Evolutionary conservation across 306 rosid genomes (phyloP).

Genomic region (Begonia peltatifolia): DNA sequence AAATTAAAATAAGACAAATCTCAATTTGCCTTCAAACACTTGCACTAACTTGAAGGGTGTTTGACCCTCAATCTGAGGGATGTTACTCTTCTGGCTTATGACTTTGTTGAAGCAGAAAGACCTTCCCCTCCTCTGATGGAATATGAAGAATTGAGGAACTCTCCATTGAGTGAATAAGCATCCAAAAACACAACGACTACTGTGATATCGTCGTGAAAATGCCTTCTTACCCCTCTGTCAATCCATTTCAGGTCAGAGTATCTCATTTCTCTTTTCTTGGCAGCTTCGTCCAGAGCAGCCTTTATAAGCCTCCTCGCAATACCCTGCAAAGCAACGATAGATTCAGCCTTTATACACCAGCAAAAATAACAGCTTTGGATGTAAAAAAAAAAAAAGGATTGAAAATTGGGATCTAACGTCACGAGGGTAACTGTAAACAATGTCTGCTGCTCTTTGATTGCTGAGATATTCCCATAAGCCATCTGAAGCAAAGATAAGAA

Average conservation of each 20-base stretch:
- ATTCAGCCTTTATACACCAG: neutral
- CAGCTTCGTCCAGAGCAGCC: conserved; percentile 73
- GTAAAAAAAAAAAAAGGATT: no score
- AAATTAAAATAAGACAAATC: no score
- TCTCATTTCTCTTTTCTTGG: conserved; percentile 78
- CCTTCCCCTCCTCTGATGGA: conserved; percentile 50
- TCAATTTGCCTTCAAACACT: no score
- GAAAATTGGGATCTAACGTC: conserved; percentile 23
- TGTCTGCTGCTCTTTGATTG: conserved; percentile 62
- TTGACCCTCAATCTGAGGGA: no score
- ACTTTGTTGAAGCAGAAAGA: conserved; percentile 20
- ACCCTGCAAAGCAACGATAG: conserved; percentile 28
- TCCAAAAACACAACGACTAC: conserved; percentile 63
- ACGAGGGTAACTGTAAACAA: conserved; percentile 43
- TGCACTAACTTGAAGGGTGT: no score
- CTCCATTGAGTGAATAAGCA: conserved; percentile 18
- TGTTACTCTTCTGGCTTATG: conserved; percentile 12
- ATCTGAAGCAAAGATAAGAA: conserved; percentile 71
- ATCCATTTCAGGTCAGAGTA: conserved; percentile 56
- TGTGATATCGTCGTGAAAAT: conserved; percentile 79
- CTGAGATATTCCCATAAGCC: conserved; percentile 89
- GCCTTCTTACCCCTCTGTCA: conserved; percentile 65
- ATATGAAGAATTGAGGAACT: conserved; percentile 28
- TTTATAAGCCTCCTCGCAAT: conserved; percentile 50
- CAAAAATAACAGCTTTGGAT: neutral